These are phyloP conservation scores for Eutypa lata DNA, from an alignment of 2,329 filamentous ascomycete genomes.

Conservation along the genomic window DNA sequence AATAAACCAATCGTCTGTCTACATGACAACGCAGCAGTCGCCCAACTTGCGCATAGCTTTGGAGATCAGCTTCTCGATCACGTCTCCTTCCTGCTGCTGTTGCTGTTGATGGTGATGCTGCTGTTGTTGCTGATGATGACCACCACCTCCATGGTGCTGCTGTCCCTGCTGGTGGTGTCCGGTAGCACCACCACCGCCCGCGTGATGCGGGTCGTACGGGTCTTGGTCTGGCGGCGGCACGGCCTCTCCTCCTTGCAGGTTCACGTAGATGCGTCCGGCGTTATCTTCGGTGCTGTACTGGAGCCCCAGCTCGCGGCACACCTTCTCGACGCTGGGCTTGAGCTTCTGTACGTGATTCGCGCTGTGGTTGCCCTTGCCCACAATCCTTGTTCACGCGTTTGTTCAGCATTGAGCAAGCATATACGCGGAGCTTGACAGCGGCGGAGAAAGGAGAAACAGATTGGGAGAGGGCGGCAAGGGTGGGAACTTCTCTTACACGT, in stretches of 20 bases:
- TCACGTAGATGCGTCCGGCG: constrained; percentile 82
- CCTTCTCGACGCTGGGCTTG: constrained; percentile 87
- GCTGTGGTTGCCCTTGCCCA: constrained; percentile 92
- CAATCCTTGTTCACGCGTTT: constrained; percentile 71
- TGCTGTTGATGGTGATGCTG: constrained; percentile 44
- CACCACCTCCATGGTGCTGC: constrained; percentile 29
- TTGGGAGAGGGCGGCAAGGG: not conserved
- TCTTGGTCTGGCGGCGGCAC: constrained; percentile 47
- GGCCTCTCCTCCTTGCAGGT: constrained; percentile 71
- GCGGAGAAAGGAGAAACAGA: too few species aligned
- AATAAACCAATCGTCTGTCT: too few species aligned
- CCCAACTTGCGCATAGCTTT: constrained; percentile 62
- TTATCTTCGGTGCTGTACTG: constrained; percentile 83
- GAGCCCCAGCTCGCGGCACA: constrained; percentile 80
- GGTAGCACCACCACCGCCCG: constrained; percentile 48
- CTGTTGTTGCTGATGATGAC: constrained; percentile 42
- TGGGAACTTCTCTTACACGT: constrained; percentile 55
- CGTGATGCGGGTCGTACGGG: constrained; percentile 28
- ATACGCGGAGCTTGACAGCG: too few species aligned
- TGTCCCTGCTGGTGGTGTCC: constrained; percentile 36
- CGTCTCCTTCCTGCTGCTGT: constrained; percentile 48
- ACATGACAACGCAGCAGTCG: constrained; percentile 75
- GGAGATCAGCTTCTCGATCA: constrained; percentile 59
- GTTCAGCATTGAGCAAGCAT: not conserved
- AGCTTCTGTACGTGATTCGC: constrained; percentile 82